A percentile compares a stretch with the other conserved stretches of the same genome.
Conservation (phyloP, 2,329 filamentous ascomycete species). For the Fusarium pilosicola region DNA sequence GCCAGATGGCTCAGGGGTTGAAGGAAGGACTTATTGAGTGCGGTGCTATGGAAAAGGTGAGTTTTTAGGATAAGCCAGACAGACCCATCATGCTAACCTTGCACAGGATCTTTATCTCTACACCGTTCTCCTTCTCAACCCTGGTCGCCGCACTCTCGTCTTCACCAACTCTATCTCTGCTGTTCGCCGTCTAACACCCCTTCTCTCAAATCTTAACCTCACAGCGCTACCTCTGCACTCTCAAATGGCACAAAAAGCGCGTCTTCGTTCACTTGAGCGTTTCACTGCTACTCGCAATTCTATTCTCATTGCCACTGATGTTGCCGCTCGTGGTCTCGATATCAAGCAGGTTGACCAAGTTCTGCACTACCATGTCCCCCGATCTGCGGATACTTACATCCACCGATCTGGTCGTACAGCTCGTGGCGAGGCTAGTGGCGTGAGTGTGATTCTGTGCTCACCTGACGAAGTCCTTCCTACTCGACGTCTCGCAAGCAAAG, state of each 20-base stretch:
- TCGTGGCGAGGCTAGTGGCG: conserved; percentile 79
- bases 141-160: conserved; percentile 82
- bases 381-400: conserved; percentile 91
- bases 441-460: conserved; percentile 87
- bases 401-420: conserved; percentile 95
- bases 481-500: conserved; percentile 84
- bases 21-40: conserved; percentile 94
- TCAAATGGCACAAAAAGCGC: conserved; percentile 95
- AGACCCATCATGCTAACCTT: conserved; percentile 1
- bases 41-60: conserved; percentile 88
- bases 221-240: conserved; percentile 85
- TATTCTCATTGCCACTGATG: conserved; percentile 91
- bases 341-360: conserved; percentile 91
- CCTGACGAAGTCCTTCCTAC: conserved; percentile 92
- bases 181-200: conserved; percentile 84
- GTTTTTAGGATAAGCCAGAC: background rate
- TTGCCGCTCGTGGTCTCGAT: conserved; percentile 92
- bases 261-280: conserved; percentile 89
- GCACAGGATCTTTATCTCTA: conserved; percentile 89
- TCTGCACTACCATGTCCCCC: conserved; percentile 94
- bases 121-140: conserved; percentile 83
- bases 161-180: conserved; percentile 97
- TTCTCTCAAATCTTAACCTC: conserved; percentile 84
- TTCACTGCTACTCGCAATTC: conserved; percentile 75
- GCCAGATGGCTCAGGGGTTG: conserved; percentile 86